phyloP scores from a whole-genome alignment of 2,329 filamentous ascomycete species.

The Sphaerulina populicola region DNA sequence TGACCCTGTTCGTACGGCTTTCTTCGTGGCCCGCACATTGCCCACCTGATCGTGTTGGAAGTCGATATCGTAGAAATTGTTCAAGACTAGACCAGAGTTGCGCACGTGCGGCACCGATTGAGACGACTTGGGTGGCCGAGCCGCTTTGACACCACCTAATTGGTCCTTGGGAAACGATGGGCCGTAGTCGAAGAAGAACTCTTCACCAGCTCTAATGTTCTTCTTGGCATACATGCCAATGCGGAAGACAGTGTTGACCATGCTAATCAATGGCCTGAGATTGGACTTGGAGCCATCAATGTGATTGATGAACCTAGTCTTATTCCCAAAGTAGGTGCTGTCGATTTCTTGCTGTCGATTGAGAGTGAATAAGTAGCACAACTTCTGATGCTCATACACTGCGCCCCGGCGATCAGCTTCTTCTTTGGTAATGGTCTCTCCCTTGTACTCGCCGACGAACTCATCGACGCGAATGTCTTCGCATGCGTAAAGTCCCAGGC shows the following conservation, averaged over 20 bases:
- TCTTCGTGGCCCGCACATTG: conserved; percentile 17
- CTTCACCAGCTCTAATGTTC: conserved; percentile 62
- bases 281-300: conserved; percentile 50
- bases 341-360: conserved; percentile 54
- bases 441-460: conserved; percentile 74
- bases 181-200: conserved; percentile 76
- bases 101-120: conserved; percentile 22
- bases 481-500: conserved; percentile 67
- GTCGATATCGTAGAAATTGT: conserved; percentile 22
- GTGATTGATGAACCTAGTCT: conserved; percentile 78
- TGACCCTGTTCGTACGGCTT: conserved; percentile 1
- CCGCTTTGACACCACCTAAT: conserved; percentile 21
- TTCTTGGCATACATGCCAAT: conserved; percentile 64
- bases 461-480: conserved; percentile 59
- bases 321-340: conserved; percentile 67
- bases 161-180: conserved; percentile 25
- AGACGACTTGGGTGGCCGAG: neutral
- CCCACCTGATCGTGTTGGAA: conserved; percentile 18
- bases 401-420: conserved; percentile 64
- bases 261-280: conserved; percentile 58
- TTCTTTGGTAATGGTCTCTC: conserved; percentile 63
- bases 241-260: conserved; percentile 65
- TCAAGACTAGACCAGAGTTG: conserved; percentile 17
- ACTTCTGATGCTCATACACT: conserved; percentile 52
- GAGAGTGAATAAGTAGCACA: conserved; percentile 54